Conservation (phyloP, 176 grass and related monocot species). For the Secale cereale region DNA sequence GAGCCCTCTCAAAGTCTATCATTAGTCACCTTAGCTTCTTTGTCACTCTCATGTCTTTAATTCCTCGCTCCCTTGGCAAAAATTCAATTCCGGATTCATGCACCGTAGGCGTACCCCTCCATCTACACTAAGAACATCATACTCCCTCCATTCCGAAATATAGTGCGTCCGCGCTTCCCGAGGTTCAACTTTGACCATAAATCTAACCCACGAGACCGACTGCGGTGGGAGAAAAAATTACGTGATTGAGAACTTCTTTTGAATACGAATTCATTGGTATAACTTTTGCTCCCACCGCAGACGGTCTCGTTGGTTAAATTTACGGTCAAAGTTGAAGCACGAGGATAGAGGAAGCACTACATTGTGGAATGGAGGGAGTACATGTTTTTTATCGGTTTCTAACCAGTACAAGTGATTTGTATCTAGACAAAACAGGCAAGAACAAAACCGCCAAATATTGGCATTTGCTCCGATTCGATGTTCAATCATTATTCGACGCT, state of each 20-base stretch:
- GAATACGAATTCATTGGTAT: too few species aligned
- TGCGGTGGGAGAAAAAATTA: too few species aligned
- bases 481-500: background rate
- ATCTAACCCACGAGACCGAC: too few species aligned
- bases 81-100: conserved; percentile 7
- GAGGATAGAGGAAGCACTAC: too few species aligned
- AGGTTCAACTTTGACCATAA: too few species aligned
- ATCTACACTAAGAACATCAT: background rate
- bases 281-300: too few species aligned
- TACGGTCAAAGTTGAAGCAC: too few species aligned
- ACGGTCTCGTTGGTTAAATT: too few species aligned
- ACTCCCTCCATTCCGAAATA: too few species aligned
- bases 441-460: background rate
- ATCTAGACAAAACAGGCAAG: background rate
- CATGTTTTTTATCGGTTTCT: background rate
- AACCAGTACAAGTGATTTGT: background rate
- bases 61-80: background rate
- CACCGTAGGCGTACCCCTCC: background rate
- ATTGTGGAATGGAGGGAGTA: too few species aligned
- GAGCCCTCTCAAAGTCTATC: conserved; percentile 1
- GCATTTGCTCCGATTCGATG: background rate
- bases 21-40: conserved; percentile 3
- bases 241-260: too few species aligned
- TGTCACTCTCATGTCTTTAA: background rate
- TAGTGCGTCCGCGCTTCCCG: too few species aligned